Percentiles rank a stretch among this genome's conserved stretches.
Evolutionary conservation across 352 stramenopile species (phyloP).

Genomic region (Globisporangium polare): DNA sequence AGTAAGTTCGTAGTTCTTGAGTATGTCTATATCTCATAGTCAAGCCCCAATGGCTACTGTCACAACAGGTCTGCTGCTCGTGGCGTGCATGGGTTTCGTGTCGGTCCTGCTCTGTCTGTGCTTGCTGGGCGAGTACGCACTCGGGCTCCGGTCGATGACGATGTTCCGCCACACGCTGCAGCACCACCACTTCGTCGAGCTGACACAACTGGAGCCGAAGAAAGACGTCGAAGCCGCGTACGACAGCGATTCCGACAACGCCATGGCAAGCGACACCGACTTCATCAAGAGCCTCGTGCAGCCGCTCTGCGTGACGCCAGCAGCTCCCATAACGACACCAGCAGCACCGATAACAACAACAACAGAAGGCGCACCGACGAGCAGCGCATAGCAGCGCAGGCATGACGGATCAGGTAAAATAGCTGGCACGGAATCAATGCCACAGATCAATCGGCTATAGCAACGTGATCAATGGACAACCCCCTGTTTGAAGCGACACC

Average conservation of each 20-base stretch:
- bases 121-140: conserved; percentile 40
- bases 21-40: not conserved
- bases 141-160: conserved; percentile 37
- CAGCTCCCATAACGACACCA: not conserved
- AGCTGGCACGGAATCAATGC: too few species aligned
- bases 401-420: too few species aligned
- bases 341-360: not conserved
- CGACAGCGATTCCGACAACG: not conserved
- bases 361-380: not conserved
- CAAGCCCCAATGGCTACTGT: not conserved
- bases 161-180: conserved; percentile 30
- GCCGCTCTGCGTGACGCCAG: not conserved
- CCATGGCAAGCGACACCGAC: not conserved
- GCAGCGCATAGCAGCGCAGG: not conserved
- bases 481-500: not conserved
- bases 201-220: conserved; percentile 28
- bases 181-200: conserved; percentile 29
- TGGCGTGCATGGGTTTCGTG: conserved; percentile 38
- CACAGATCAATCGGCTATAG: too few species aligned
- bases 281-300: not conserved
- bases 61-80: conserved; percentile 30
- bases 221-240: conserved; percentile 9
- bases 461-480: not conserved
- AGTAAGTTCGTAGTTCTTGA: too few species aligned
- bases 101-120: conserved; percentile 38